Percentiles rank a stretch among this genome's conserved stretches.
phyloP scores from a whole-genome alignment of 176 grass and related monocot genomes.

The Puccinellia tenuiflora region DNA sequence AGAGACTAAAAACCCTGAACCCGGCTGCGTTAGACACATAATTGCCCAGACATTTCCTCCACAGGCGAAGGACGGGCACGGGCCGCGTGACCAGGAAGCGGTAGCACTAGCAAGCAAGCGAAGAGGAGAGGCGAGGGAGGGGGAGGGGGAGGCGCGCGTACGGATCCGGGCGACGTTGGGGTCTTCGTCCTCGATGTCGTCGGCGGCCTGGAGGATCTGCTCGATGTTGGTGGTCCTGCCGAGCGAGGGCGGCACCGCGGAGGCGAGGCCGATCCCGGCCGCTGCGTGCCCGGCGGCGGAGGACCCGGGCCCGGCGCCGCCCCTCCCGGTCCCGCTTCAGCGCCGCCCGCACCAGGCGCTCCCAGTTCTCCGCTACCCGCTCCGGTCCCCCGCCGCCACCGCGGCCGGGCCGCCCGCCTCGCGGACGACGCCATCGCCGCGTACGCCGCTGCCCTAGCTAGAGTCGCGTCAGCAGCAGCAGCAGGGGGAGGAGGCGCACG shows the following conservation, averaged over 20 bases:
- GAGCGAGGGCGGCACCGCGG: slow-evolving; percentile 63
- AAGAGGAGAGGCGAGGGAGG: neutral
- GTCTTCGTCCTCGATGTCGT: slow-evolving; percentile 81
- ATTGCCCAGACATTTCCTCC: neutral
- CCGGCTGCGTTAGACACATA: neutral
- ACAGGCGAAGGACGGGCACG: neutral
- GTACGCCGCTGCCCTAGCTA: neutral
- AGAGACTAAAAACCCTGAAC: neutral
- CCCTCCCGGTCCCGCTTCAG: slow-evolving; percentile 47
- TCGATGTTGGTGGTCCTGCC: slow-evolving; percentile 71
- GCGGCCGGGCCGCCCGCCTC: slow-evolving; percentile 24
- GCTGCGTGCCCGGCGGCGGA: slow-evolving; percentile 8
- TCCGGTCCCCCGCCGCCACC: slow-evolving; percentile 21
- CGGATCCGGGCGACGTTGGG: slow-evolving; percentile 84
- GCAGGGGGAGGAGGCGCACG: neutral
- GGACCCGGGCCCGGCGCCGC: neutral
- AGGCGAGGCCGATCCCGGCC: slow-evolving; percentile 22
- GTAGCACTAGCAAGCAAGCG: neutral
- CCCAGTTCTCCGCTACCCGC: slow-evolving; percentile 69
- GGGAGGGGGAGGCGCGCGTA: neutral
- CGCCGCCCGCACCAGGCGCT: slow-evolving; percentile 68
- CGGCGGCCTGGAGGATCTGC: slow-evolving; percentile 75
- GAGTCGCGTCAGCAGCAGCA: neutral
- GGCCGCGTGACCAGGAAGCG: neutral
- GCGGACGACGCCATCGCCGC: slow-evolving; percentile 29